Base-by-base conservation (phyloP, 148 eudicot genomes). In the Fagopyrum tataricum region DNA sequence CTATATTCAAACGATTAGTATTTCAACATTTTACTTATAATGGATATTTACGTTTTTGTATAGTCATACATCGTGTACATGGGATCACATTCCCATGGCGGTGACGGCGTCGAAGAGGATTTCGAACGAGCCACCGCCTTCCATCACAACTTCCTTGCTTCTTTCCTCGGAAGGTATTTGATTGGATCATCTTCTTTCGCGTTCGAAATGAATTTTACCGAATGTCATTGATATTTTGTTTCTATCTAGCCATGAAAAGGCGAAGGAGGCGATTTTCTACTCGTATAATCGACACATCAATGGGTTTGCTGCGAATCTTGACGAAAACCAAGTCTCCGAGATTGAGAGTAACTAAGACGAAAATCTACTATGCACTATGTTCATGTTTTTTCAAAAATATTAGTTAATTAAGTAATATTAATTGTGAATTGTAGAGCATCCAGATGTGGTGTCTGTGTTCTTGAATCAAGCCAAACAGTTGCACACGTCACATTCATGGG, bases 401-500 rank as follows among this genome's bases (percentile, higher is more conserved):
- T 66, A 2, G 39, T 66, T 14, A 31, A 7, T 41, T 68, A 24
- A 68, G 26, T 47, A 6, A 43, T 6, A 11, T 46, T n/a, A 71
- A 4, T 70, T 48, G 4, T 18, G 21, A 11, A 20, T 51, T 73
- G 41, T 72, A 94, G 97, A 83, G 71, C 89, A 94, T 82, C 97
- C 93, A 3, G 79, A 79, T 11, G 98, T 94, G 72, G 80, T 91
- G 48, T 89, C 97, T 4, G 80, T 91, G 13, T 91, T 91, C 77
- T 82, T 78, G 75, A 91, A 87, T 76, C 62, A 77, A 59, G 97
- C 93, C 26, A 88, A 82, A 42, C 87, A 84, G 76, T 62, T 94
- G 61, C 97, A 94, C 76, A 94, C 98, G 41, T 88, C 98, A 37
- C 79, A 91, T 59, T 88, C 98, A 18, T 94, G 98, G 98, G 82